Evolutionary conservation across 768 basidiomycete genomes (phyloP).

Genomic region (Pisolithus sp.): DNA sequence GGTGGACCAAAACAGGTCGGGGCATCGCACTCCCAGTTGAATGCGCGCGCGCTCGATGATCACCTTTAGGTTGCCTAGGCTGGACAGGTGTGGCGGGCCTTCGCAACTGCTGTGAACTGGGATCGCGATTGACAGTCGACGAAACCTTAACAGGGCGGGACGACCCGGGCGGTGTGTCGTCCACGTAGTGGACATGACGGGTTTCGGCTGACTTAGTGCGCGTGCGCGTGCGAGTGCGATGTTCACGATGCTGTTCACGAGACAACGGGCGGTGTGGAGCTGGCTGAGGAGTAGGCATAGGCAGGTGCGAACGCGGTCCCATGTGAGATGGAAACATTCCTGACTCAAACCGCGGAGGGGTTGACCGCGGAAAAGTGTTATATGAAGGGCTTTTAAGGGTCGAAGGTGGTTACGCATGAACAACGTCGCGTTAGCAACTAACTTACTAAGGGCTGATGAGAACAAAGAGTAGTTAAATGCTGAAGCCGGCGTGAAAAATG

Average conservation of each 20-base stretch:
- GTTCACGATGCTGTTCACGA: slow-evolving; percentile 3
- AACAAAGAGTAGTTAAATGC: neutral
- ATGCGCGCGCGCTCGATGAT: slow-evolving; percentile 15
- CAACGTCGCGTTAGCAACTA: neutral
- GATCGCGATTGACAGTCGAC: neutral
- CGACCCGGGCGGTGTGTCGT: slow-evolving; percentile 10
- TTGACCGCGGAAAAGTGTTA: slow-evolving; percentile 24
- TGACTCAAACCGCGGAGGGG: neutral
- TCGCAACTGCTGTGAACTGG: slow-evolving; percentile 3
- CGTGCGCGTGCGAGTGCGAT: slow-evolving; percentile 2
- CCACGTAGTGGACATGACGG: slow-evolving; percentile 23
- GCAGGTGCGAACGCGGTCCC: neutral
- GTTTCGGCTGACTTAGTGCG: slow-evolving; percentile 7
- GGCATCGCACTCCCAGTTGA: slow-evolving; percentile 13
- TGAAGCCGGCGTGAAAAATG: neutral
- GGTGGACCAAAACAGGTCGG: neutral
- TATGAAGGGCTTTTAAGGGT: slow-evolving; percentile 14
- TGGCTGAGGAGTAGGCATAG: slow-evolving; percentile 3
- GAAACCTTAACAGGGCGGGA: slow-evolving; percentile 1
- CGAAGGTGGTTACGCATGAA: slow-evolving; percentile 6
- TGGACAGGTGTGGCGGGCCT: neutral
- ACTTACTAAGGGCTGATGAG: slow-evolving; percentile 18
- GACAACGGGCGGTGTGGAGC: slow-evolving; percentile 5
- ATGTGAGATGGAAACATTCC: neutral
- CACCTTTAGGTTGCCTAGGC: slow-evolving; percentile 5